A percentile compares a stretch with the other conserved stretches of the same genome.
Evolutionary conservation across 352 stramenopile species (phyloP).

Genomic region (Aphanomyces euteiches): DNA sequence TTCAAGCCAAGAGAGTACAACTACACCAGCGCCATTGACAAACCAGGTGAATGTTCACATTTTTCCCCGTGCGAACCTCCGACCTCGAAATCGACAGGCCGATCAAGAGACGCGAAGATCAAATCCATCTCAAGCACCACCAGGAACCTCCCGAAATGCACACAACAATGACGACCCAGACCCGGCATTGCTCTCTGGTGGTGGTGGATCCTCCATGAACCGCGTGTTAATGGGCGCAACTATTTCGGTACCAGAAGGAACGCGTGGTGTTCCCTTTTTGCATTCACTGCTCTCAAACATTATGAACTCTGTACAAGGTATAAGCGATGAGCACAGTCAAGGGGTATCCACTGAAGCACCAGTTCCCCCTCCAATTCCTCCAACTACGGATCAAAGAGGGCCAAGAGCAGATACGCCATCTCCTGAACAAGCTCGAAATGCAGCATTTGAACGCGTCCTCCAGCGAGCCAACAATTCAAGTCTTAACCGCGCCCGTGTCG

Average conservation of each 20-base stretch:
- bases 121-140: neutral
- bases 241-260: conserved; percentile 60
- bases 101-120: neutral
- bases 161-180: conserved; percentile 71
- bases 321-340: conserved; percentile 15
- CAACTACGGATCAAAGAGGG: no score
- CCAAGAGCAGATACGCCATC: neutral
- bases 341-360: neutral
- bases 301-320: conserved; percentile 49
- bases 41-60: neutral
- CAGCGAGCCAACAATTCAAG: neutral
- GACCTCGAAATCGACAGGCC: neutral
- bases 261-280: conserved; percentile 75
- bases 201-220: conserved; percentile 24
- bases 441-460: conserved; percentile 3
- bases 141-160: neutral
- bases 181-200: conserved; percentile 33
- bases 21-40: neutral
- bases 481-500: neutral
- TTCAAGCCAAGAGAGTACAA: neutral
- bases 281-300: conserved; percentile 80
- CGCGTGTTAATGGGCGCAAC: conserved; percentile 73
- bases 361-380: neutral
- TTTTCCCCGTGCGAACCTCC: neutral
- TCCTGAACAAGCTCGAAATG: neutral